Base-by-base conservation (phyloP, 1,284 basidiomycete genomes). In the Sutorius eximius region DNA sequence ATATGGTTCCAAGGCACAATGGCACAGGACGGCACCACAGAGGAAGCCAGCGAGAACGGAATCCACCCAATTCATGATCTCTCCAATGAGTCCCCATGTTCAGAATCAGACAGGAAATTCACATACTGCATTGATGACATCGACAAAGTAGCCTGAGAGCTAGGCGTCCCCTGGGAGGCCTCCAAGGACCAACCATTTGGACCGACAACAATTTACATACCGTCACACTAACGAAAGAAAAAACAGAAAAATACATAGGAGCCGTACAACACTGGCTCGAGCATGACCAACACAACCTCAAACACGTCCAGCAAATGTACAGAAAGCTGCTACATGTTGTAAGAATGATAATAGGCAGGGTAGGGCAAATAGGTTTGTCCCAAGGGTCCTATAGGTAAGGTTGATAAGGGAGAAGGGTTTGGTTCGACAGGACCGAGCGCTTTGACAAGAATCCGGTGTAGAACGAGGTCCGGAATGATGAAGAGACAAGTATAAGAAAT, bases 121-220 rank as follows among this genome's bases (percentile, higher is more conserved):
- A 45, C 34, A 0, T 53, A 58, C 24, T n/a, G 5, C 9, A 3
- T 2, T 11, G 0, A 27, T 27, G 50, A 57, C 8, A 34, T 57
- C 0, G 22, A 58, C 15, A 0, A 2, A 2, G 8, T 74, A 0
- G 71, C 69, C 1, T 6, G 49, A 0, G 0, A 27, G 0, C 61
- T 76, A 11, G 73, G 74, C 0, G 69, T 72, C 12, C 65, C 64
- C 0, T 76, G 65, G 65, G 61, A 69, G 18, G 3, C 0, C 0
- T 37, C 43, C 0, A 71, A 70, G 40, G 57, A 54, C 16, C 44
- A 64, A 7, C 53, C 43, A 0, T 70, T 70, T 18, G 4, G 12
- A 2, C 3, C 2, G 5, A 27, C 32, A 0, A 51, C 52, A 0
- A 40, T 22, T 0, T 71, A 61, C 45, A 52, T 70, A 46, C 45